A percentile compares a stretch with the other conserved stretches of the same genome.
Evolutionary conservation across 768 basidiomycete genomes (phyloP).

Genomic region (Phaeotremella skinneri): DNA sequence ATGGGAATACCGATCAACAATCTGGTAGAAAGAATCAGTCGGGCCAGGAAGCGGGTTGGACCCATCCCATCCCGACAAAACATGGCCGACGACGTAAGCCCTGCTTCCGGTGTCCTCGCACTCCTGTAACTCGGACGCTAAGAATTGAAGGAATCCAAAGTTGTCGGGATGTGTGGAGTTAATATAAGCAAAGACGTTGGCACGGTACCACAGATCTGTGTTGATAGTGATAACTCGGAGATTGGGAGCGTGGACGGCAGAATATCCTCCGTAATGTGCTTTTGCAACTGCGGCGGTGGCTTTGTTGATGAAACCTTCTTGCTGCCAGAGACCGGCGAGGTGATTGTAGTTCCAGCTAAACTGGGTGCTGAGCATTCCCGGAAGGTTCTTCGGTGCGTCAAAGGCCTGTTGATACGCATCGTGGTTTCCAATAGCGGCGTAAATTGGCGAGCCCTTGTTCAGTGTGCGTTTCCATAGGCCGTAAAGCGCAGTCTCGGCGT

Average conservation of each 20-base stretch:
- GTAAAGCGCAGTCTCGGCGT: conserved; percentile 67
- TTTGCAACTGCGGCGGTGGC: conserved; percentile 61
- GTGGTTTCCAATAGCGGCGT: conserved; percentile 73
- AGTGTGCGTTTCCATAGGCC: conserved; percentile 65
- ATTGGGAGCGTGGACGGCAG: conserved; percentile 65
- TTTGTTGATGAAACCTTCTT: conserved; percentile 67
- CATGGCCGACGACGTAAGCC: conserved; percentile 62
- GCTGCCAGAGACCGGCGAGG: conserved; percentile 66
- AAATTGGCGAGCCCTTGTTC: conserved; percentile 65
- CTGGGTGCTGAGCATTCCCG: conserved; percentile 19
- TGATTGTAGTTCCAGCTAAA: conserved; percentile 68
- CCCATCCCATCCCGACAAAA: conserved; percentile 67
- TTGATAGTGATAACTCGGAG: conserved; percentile 71
- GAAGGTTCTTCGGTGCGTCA: conserved; percentile 27
- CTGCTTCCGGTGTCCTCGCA: conserved; percentile 64
- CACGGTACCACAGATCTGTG: conserved; percentile 67
- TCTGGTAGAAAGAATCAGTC: conserved; percentile 58
- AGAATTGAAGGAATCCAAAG: conserved; percentile 72
- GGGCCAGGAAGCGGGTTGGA: conserved; percentile 64
- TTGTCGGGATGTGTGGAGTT: conserved; percentile 67
- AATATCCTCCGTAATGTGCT: conserved; percentile 70
- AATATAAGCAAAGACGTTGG: conserved; percentile 75
- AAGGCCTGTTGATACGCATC: conserved; percentile 64
- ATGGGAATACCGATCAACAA: conserved; percentile 40
- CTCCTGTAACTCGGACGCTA: conserved; percentile 73